Conservation (phyloP, 1,284 basidiomycete species). For the Papiliotrema flavescens region DNA sequence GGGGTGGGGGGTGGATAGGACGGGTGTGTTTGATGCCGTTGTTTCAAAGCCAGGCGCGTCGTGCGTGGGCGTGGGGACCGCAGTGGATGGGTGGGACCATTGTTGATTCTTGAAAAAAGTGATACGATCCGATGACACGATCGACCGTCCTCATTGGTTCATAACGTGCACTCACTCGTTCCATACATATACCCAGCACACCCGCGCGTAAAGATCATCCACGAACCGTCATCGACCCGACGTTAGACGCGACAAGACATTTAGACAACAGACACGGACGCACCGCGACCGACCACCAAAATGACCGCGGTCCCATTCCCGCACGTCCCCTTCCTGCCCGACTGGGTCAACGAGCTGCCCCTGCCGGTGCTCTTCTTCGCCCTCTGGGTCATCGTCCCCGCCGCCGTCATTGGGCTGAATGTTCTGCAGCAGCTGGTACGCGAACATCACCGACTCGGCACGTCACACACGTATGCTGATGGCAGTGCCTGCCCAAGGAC, state of each 20-base stretch:
- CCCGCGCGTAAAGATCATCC: too few species aligned
- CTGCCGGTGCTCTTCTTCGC: constrained; percentile 13
- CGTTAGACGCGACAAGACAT: too few species aligned
- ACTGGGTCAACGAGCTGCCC: constrained; percentile 15
- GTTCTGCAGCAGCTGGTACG: constrained; percentile 60
- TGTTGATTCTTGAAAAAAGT: background rate
- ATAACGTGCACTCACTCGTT: too few species aligned
- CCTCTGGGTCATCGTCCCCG: constrained; percentile 31
- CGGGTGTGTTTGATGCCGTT: too few species aligned
- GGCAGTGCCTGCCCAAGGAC: constrained; percentile 57
- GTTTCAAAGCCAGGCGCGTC: too few species aligned
- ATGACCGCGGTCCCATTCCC: background rate
- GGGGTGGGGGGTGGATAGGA: too few species aligned
- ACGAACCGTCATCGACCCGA: too few species aligned
- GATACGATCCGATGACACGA: background rate
- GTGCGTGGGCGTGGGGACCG: too few species aligned
- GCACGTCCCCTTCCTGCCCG: constrained; percentile 11
- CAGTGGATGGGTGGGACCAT: too few species aligned
- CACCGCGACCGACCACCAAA: too few species aligned
- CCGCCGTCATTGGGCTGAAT: constrained; percentile 56
- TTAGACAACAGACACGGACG: too few species aligned
- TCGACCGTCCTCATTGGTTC: background rate
- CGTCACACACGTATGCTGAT: background rate
- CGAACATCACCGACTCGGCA: background rate
- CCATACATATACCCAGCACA: too few species aligned